These are phyloP conservation scores for Wickerhamiella pararugosa DNA, from an alignment of 1,139 yeast genomes.

Conservation along the genomic window DNA sequence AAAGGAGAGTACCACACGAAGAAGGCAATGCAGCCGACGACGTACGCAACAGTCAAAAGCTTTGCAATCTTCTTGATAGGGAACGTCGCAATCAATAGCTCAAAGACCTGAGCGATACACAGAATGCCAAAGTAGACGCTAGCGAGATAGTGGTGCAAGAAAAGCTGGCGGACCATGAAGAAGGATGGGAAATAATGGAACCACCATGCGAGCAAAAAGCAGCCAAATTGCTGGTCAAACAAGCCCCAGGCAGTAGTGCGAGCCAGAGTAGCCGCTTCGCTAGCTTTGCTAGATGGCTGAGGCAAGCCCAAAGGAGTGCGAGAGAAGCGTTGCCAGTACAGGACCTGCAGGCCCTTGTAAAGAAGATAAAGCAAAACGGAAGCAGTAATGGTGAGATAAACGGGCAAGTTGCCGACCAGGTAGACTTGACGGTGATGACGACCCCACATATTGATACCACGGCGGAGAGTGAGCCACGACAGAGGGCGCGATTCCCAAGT, in stretches of 20 bases:
- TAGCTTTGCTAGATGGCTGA: neutral
- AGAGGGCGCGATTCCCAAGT: conserved; percentile 76
- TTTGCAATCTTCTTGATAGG: conserved; percentile 31
- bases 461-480: conserved; percentile 74
- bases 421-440: conserved; percentile 64
- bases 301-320: conserved; percentile 7
- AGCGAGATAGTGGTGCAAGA: conserved; percentile 85
- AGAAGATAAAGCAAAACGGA: conserved; percentile 39
- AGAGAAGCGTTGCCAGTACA: conserved; percentile 57
- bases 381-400: conserved; percentile 77
- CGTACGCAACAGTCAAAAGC: conserved; percentile 33
- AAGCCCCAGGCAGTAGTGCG: conserved; percentile 43
- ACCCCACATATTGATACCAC: conserved; percentile 96
- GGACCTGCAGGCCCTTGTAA: conserved; percentile 38
- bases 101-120: conserved; percentile 70
- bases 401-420: conserved; percentile 75
- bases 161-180: conserved; percentile 87
- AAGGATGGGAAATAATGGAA: conserved; percentile 77
- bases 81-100: conserved; percentile 39
- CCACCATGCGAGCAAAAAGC: conserved; percentile 67
- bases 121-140: conserved; percentile 79
- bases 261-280: conserved; percentile 20
- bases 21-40: conserved; percentile 38
- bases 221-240: conserved; percentile 56
- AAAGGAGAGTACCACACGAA: conserved; percentile 56